Evolutionary conservation across 805 yeast species (phyloP), one percentile per base, ranked within the genome.

Genomic region (Kazachstania kunashirensis): DNA sequence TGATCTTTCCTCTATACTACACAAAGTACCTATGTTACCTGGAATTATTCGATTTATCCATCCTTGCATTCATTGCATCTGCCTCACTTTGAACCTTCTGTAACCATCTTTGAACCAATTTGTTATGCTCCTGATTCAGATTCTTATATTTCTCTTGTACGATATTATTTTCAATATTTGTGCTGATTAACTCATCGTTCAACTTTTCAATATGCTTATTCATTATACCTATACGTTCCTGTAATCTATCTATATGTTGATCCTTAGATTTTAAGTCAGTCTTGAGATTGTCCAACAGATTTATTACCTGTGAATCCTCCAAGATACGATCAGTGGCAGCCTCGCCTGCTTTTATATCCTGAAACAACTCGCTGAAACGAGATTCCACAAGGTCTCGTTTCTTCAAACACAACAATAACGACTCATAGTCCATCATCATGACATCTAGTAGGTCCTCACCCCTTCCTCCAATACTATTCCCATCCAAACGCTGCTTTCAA

Each of bases 141-240:
- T 56, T 51, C 2, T 47, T 49, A 6, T 68, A 55, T 32, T 53
- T 56, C 16, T 52, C 57, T 27, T 54, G 50, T 14, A 66, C 40
- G 6, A 65, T 33, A 38, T 65, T 66, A 37, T 59, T 62, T 49
- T 79, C 86, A 28, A 84, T 75, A 36, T 74, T 71, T 41, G 67
- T 49, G 1, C 77, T 68, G 14, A 83, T 62, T 20, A 78, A 62
- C 48, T 83, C 92, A 49, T 84, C 88, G 41, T 78, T 79, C 29
- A 79, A 55, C 23, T 68, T 61, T 41, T 75, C 82, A 14, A 77
- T 67, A 4, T 77, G 68, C 45, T 69, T 69, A 36, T 75, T 68
- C 54, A 76, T 77, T 19, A 67, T 57, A 1, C 44, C 43, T n/a
- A 61, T 44, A n/a, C 55, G 45, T 11, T 49, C 51, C 17, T 52